phyloP scores from a whole-genome alignment of 2,329 filamentous ascomycete genomes.

The Malbranchea zuffiana region DNA sequence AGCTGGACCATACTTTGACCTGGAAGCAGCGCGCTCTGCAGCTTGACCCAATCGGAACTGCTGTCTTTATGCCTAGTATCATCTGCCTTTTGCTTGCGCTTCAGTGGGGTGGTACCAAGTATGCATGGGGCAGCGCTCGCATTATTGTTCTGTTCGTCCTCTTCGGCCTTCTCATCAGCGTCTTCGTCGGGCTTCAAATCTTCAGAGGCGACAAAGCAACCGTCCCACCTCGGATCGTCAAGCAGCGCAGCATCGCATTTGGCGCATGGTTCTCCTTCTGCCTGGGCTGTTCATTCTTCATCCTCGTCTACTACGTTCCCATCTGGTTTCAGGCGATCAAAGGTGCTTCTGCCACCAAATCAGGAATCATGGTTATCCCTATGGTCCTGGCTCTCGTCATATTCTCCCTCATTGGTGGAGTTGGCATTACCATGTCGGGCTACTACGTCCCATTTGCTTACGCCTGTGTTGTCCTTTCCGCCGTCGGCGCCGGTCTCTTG shows the following conservation, averaged over 20 bases:
- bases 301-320: constrained; percentile 19
- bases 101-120: constrained; percentile 37
- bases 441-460: constrained; percentile 20
- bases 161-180: constrained; percentile 39
- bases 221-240: constrained; percentile 22
- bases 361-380: constrained; percentile 27
- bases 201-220: constrained; percentile 21
- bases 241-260: constrained; percentile 9
- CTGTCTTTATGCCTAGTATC: constrained; percentile 36
- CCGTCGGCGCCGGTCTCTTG: constrained; percentile 23
- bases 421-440: constrained; percentile 12
- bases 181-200: constrained; percentile 29
- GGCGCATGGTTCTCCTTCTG: constrained; percentile 9
- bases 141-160: constrained; percentile 42
- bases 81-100: constrained; percentile 41
- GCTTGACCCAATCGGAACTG: constrained; percentile 34
- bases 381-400: constrained; percentile 28
- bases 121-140: constrained; percentile 35
- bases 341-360: constrained; percentile 28
- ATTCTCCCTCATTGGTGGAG: constrained; percentile 14
- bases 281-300: constrained; percentile 10
- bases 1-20: constrained; percentile 17
- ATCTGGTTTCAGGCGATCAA: constrained; percentile 38
- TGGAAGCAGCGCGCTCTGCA: constrained; percentile 20
- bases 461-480: constrained; percentile 15